Evolutionary conservation across 257 asterid species (phyloP).

Genomic region (Fraxinus cuspidata): DNA sequence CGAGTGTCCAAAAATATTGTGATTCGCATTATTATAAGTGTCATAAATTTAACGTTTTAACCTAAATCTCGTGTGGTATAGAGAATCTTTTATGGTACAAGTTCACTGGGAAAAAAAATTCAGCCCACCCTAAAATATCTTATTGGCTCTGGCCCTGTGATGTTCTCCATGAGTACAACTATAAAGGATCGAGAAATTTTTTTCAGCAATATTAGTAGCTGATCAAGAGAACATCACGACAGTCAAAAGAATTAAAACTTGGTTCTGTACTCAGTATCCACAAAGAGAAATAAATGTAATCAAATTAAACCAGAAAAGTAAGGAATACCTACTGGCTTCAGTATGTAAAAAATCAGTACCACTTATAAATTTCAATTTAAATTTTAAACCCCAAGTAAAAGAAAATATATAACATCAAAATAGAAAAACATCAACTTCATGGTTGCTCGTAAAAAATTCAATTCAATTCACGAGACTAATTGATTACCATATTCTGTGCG

Average conservation of each 20-base stretch:
- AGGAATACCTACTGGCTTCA: background rate
- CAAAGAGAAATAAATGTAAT: background rate
- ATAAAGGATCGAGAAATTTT: background rate
- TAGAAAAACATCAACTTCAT: background rate
- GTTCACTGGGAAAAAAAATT: no score
- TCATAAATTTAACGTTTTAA: no score
- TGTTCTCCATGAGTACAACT: background rate
- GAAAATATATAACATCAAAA: background rate
- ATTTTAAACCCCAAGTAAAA: background rate
- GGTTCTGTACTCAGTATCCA: background rate
- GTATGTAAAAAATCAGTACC: background rate
- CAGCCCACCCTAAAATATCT: no score
- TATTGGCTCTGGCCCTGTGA: no score
- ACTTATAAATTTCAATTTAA: background rate
- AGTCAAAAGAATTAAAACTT: background rate
- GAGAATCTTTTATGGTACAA: no score
- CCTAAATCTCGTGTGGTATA: no score
- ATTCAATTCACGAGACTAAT: background rate
- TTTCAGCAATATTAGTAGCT: background rate
- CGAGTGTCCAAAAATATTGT: no score
- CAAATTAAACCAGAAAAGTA: background rate
- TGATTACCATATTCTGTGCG: conserved; percentile 45
- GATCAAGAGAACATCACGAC: background rate
- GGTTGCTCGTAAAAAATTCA: background rate
- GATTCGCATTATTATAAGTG: no score